Conservation (phyloP, 208 protist genomes). For the Crithidia acanthocephali region DNA sequence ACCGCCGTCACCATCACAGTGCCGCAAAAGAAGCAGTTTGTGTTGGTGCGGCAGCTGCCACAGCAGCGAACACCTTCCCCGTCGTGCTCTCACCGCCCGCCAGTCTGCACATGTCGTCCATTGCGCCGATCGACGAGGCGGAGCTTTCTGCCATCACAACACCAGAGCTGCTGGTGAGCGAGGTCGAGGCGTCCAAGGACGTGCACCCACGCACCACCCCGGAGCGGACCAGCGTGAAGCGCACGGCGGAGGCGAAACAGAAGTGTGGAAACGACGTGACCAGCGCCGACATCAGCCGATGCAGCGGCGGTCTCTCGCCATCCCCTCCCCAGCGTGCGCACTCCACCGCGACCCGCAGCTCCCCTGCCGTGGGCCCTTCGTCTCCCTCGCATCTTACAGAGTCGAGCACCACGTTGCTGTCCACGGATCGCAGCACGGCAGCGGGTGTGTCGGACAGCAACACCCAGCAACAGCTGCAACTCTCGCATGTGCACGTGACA, state of each 20-base stretch:
- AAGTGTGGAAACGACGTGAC: background rate
- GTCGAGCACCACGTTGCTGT: background rate
- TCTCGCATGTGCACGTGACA: background rate
- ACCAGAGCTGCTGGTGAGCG: background rate
- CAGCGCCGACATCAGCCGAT: conserved; percentile 1
- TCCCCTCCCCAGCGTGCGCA: background rate
- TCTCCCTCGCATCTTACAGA: background rate
- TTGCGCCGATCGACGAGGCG: background rate
- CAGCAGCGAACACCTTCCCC: background rate
- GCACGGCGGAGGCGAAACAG: too few species aligned
- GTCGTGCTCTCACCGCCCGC: background rate
- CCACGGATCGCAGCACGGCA: background rate
- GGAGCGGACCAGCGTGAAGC: too few species aligned
- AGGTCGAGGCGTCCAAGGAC: background rate
- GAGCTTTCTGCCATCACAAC: background rate
- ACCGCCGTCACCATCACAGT: background rate
- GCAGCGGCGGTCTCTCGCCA: background rate
- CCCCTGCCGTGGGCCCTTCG: background rate
- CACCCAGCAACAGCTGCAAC: background rate
- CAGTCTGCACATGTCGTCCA: conserved; percentile 22
- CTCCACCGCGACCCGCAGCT: background rate
- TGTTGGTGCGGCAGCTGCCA: background rate
- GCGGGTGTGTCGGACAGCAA: background rate
- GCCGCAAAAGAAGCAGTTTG: background rate
- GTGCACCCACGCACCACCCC: too few species aligned